These are phyloP conservation scores for Globisporangium paroecandrum DNA, from an alignment of 352 stramenopile species.

Conservation along the genomic window DNA sequence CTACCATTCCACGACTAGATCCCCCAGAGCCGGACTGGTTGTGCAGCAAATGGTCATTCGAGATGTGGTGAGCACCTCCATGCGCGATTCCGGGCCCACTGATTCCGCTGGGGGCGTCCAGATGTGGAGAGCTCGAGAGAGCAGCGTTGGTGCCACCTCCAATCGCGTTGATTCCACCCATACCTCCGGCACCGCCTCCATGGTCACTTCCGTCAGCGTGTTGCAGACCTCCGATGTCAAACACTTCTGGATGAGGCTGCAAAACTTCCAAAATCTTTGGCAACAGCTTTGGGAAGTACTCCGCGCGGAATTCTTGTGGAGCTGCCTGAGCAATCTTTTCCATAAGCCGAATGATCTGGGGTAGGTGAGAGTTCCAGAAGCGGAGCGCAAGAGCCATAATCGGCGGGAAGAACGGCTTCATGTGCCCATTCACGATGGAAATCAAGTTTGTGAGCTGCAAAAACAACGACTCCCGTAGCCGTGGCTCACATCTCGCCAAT, in stretches of 20 bases:
- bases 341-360: constrained; percentile 94
- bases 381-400: constrained; percentile 96
- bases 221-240: constrained; percentile 47
- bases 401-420: constrained; percentile 94
- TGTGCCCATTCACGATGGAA: constrained; percentile 93
- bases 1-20: neutral
- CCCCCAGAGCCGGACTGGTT: neutral
- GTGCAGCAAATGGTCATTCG: constrained; percentile 7
- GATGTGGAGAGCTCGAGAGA: constrained; percentile 5
- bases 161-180: constrained; percentile 14
- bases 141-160: neutral
- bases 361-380: constrained; percentile 96
- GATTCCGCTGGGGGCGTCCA: constrained; percentile 3
- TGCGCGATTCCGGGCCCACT: neutral
- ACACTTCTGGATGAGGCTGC: constrained; percentile 70
- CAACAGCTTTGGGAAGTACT: constrained; percentile 88
- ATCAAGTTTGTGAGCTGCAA: constrained; percentile 95
- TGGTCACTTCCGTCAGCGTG: constrained; percentile 25
- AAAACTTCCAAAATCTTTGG: constrained; percentile 87
- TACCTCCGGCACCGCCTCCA: constrained; percentile 7
- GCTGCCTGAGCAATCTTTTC: constrained; percentile 85
- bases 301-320: constrained; percentile 69
- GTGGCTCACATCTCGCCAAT: constrained; percentile 88
- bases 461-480: constrained; percentile 94
- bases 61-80: constrained; percentile 18